Conservation (phyloP, 768 basidiomycete species). For the Pleurotus cornucopiae region DNA sequence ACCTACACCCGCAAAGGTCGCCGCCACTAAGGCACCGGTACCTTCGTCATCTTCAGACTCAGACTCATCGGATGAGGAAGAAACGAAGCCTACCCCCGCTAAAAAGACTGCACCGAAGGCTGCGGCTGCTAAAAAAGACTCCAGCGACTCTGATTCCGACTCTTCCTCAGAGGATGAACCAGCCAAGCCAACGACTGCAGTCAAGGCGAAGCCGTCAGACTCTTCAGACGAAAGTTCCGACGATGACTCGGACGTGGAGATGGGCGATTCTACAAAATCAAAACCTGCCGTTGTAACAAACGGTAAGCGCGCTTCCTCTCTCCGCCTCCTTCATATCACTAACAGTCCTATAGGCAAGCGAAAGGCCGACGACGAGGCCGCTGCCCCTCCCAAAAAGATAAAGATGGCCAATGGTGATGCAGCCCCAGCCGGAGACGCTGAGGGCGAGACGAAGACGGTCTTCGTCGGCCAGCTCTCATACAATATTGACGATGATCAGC, state of each 20-base stretch:
- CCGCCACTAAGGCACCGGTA: slow-evolving; percentile 5
- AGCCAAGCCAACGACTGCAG: not conserved
- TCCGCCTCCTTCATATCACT: slow-evolving; percentile 1
- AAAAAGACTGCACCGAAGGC: slow-evolving; percentile 10
- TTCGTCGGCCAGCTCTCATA: slow-evolving; percentile 94
- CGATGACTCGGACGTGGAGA: slow-evolving; percentile 55
- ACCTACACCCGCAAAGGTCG: not conserved
- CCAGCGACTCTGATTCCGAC: not conserved
- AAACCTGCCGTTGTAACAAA: slow-evolving; percentile 20
- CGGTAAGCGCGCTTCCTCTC: slow-evolving; percentile 23
- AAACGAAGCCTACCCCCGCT: slow-evolving; percentile 14
- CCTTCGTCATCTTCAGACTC: slow-evolving; percentile 22
- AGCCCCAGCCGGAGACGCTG: slow-evolving; percentile 23
- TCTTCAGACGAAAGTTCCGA: slow-evolving; percentile 26
- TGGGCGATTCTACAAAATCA: slow-evolving; percentile 39
- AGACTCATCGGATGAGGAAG: slow-evolving; percentile 13
- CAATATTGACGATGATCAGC: slow-evolving; percentile 96
- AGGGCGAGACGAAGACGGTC: slow-evolving; percentile 55
- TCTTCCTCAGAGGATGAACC: slow-evolving; percentile 7
- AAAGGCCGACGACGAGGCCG: slow-evolving; percentile 65
- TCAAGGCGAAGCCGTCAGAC: slow-evolving; percentile 26
- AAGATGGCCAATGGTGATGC: slow-evolving; percentile 65
- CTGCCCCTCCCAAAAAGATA: slow-evolving; percentile 72
- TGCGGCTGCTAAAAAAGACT: not conserved
- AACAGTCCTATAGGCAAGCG: slow-evolving; percentile 54